Evolutionary conservation across 345 rosid genomes (phyloP), one percentile per base, ranked within the genome.

Genomic region (Psidium guajava): DNA sequence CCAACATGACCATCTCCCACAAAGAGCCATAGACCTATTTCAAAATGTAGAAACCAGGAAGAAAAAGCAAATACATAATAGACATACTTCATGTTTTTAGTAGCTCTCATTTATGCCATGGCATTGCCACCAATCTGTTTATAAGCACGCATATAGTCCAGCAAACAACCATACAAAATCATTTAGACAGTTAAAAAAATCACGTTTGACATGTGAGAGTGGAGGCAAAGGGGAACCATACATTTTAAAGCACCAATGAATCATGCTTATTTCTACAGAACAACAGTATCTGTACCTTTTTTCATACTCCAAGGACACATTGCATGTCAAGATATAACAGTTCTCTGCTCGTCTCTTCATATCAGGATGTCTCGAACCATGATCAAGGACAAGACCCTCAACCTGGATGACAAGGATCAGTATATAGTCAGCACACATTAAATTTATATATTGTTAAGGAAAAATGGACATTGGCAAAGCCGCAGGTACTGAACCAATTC

Each of bases 351-450:
- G 93, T 20, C 99, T 92, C 90, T 97, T 97, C 99, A 97, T 97
- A 87, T 97, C 99, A 84, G 99, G 99, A 92, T 97, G 99, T 85
- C 99, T 95, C 36, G 99, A 97, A 84, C 99, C 99, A 89, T 97
- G 99, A 85, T 97, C 99, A 83, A 97, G 96, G 64, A 97, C 99
- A 86, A 97, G 96, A 84, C 99, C 99, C 89, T 97, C 98, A 90
- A 97, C 94, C 99, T 97, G 84, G 52, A 64, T 75, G 44, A 53
- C 47, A 51, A 82, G 40, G 55, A 52, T 52, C 36, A 54, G 7
- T 15, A 56, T 53, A 2, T 36, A 82, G 42, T 81, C 55, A 56
- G 58, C 83, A 53, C 24, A 82, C 22, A 54, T 32, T 51, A 53
- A 40, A 55, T 82, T 53, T 53, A 16, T 21, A 82, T 82, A 1